Evolutionary conservation across 352 stramenopile genomes (phyloP), one percentile per base, ranked within the genome.

Genomic region (Globisporangium viniferum): DNA sequence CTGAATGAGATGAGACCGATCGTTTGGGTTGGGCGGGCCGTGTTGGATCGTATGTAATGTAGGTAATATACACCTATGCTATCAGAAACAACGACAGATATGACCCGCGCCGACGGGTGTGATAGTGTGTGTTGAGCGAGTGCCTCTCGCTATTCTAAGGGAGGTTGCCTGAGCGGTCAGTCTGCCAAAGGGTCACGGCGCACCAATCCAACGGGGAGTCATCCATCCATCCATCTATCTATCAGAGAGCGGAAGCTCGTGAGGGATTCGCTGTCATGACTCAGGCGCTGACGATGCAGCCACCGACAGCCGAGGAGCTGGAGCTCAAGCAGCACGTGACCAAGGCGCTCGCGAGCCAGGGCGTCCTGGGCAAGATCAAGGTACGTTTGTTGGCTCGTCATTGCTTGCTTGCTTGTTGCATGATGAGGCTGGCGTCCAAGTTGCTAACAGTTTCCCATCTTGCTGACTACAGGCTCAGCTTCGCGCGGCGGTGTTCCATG

Each of bases 311-410:
- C 6, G 85, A 92, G 24, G 79, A 92, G 71, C 54, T 86, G 48
- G 81, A 73, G 59, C 72, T 95, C 20, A 91, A 92, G 71, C 69
- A 87, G 9, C 78, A 87, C 31, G 78, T 94, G 24, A 80, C 79
- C 1, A 78, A 84, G 59, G 64, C 76, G 46, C 74, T 93, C 5
- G 74, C 79, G 64, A 77, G 46, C 22, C 80, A 91, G 63, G 86
- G 88, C n/a, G 77, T 94, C 15, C 64, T 95, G 24, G 73, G 69
- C 46, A 90, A 90, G 66, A 73, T 96, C 64, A 93, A 92, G 79
- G 81, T 87, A 59, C 15, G 60, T 14, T 29, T 14, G 20, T 41
- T 53, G 24, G 48, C 22, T 64, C 6, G 3, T 71, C 10, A 2
- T 10, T 44, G 5, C 20, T 51, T 5, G 24, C 2, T 3, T 14